These are phyloP conservation scores for Cryptococcus amylolentus DNA, from an alignment of 1,284 basidiomycete genomes.

Conservation along the genomic window DNA sequence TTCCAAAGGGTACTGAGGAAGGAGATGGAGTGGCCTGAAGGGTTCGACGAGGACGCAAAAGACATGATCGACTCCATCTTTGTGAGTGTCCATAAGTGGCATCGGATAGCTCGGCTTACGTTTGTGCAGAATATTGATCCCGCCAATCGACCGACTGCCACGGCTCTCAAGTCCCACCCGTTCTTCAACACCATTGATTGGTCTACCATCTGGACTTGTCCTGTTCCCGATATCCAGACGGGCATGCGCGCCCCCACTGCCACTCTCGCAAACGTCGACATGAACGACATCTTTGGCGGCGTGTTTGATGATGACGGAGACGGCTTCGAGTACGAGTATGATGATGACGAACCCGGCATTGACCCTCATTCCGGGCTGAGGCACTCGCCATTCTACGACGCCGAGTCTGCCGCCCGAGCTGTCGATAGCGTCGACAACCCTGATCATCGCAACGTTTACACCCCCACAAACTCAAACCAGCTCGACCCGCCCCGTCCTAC, in stretches of 20 bases:
- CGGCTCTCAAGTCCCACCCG: slow-evolving; percentile 65
- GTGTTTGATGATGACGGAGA: slow-evolving; percentile 34
- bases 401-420: neutral
- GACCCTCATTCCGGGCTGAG: too few species aligned
- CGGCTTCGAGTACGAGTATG: slow-evolving; percentile 27
- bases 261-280: slow-evolving; percentile 21
- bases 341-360: slow-evolving; percentile 4
- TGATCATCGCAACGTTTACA: slow-evolving; percentile 1
- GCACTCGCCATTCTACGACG: neutral
- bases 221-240: slow-evolving; percentile 48
- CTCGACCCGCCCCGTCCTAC: slow-evolving; percentile 36
- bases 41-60: slow-evolving; percentile 51
- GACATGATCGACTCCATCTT: slow-evolving; percentile 52
- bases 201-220: slow-evolving; percentile 65
- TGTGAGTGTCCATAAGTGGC: slow-evolving; percentile 23
- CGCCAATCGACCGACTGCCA: slow-evolving; percentile 56
- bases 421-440: neutral
- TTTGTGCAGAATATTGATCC: slow-evolving; percentile 59
- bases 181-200: slow-evolving; percentile 73
- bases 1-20: slow-evolving; percentile 57
- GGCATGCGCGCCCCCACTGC: slow-evolving; percentile 41
- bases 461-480: slow-evolving; percentile 9
- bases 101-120: neutral
- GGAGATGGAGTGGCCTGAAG: slow-evolving; percentile 53
- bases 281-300: slow-evolving; percentile 42